phyloP scores from a whole-genome alignment of 306 rosid genomes.

The Erythrophleum fordii region DNA sequence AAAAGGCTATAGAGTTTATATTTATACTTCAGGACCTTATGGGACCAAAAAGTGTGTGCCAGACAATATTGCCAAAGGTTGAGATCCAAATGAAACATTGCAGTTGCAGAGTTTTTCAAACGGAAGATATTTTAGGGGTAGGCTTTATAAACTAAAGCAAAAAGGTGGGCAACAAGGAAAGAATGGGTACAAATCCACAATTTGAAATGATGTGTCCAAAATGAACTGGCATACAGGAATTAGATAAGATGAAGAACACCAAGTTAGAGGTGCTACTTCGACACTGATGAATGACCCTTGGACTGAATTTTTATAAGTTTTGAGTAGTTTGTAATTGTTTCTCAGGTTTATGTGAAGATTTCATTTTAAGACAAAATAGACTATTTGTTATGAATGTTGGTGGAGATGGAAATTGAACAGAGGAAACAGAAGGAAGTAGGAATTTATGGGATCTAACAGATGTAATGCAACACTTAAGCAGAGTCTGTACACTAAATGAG shows the following conservation, averaged over 20 bases:
- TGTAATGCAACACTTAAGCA: background rate
- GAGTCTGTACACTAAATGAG: background rate
- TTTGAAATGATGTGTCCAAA: background rate
- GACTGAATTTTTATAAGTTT: background rate
- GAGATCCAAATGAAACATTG: background rate
- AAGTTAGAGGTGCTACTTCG: background rate
- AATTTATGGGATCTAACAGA: constrained; percentile 15
- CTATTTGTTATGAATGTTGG: background rate
- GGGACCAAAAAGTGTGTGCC: constrained; percentile 11
- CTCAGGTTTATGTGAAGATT: background rate
- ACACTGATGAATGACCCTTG: background rate
- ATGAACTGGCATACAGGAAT: background rate
- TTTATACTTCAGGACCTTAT: background rate
- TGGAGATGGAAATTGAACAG: background rate
- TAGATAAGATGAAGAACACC: background rate
- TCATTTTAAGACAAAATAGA: background rate
- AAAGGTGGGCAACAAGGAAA: background rate
- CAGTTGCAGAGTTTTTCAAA: background rate
- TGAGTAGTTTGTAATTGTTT: background rate
- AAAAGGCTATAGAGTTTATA: constrained; percentile 10
- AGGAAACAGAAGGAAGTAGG: constrained; percentile 10
- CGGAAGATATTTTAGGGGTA: background rate
- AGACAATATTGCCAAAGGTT: background rate
- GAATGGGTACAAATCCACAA: constrained; percentile 4
- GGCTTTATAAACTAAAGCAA: background rate